Evolutionary conservation across 495 filamentous ascomycete species (phyloP), one percentile per base, ranked within the genome.

Genomic region (Penicillium psychrofluorescens): DNA sequence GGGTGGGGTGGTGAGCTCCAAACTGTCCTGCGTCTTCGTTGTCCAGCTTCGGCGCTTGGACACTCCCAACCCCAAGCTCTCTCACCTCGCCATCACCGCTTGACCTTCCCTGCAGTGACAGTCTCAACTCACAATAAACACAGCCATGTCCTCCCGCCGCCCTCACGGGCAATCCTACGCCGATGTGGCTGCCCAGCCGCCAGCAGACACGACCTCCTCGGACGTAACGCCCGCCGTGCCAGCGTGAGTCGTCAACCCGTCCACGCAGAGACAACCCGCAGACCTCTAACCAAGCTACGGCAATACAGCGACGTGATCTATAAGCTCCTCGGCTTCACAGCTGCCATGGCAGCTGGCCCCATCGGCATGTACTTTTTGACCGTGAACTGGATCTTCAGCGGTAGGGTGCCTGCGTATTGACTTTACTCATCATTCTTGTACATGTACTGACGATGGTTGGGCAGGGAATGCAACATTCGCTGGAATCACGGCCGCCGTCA

Each of bases 311-410:
- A 83, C 56, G 88, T 96, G 40, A 94, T 99, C 42, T 67, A 81
- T 46, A 97, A 96, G 65, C 77, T 99, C 7, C 72, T 96, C 7
- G 80, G 77, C 42, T 96, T 96, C 66, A 92, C 90, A 7, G 71
- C 87, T 11, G 92, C 88, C 50, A 97, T 98, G 92, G 75, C 95
- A 35, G 74, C 80, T 4, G 67, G 81, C 29, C 92, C 92, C 27
- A 83, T 98, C 46, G 83, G 84, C 27, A 84, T 83, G 36, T 98
- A 97, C 66, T 98, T 89, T 61, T 39, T 89, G 34, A 86, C 85
- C 0, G 66, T 92, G 13, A 77, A 88, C 53, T 77, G 65, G 1
- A 59, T 96, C 8, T 95, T 95, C 63, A 68, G 68, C 49, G 90
- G 91, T 95, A 61, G 50, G 70, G 45, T 22, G 22, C 22, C 37